A percentile compares a stretch with the other conserved stretches of the same genome.
Conservation (phyloP, 768 basidiomycete species). For the Rhodotorula taiwanensis region DNA sequence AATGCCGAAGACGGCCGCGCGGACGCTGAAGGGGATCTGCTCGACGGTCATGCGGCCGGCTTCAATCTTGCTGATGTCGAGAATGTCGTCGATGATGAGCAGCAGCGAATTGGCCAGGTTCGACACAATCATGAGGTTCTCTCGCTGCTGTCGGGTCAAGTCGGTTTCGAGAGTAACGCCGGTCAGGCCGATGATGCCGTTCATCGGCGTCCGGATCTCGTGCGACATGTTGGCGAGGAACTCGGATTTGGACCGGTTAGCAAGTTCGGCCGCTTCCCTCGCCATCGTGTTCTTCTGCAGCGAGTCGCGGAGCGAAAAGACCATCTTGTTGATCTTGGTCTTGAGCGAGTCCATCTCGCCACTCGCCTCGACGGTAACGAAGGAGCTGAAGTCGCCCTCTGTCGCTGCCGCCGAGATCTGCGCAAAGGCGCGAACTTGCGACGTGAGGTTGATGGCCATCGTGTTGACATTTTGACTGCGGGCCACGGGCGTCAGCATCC, state of each 20-base stretch:
- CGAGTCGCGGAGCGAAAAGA: slow-evolving; percentile 88
- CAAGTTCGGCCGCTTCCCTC: slow-evolving; percentile 90
- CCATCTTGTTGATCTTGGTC: slow-evolving; percentile 98
- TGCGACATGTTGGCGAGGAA: slow-evolving; percentile 99
- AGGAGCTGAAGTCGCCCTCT: slow-evolving; percentile 96
- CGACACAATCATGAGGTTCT: slow-evolving; percentile 91
- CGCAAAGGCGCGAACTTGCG: slow-evolving; percentile 96
- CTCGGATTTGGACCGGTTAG: slow-evolving; percentile 95
- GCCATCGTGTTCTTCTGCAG: slow-evolving; percentile 99
- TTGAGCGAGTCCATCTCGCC: slow-evolving; percentile 99
- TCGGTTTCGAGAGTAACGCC: slow-evolving; percentile 95
- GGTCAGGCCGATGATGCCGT: slow-evolving; percentile 99
- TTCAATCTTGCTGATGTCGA: slow-evolving; percentile 99
- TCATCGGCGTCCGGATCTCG: slow-evolving; percentile 93
- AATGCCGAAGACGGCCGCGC: slow-evolving; percentile 95
- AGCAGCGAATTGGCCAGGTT: slow-evolving; percentile 85
- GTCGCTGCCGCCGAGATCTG: slow-evolving; percentile 98
- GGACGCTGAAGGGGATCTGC: slow-evolving; percentile 92
- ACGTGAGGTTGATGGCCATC: slow-evolving; percentile 62
- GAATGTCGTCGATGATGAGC: slow-evolving; percentile 96
- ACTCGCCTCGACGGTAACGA: slow-evolving; percentile 96
- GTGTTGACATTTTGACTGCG: slow-evolving; percentile 72
- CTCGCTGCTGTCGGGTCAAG: slow-evolving; percentile 84
- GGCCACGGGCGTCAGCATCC: not conserved
- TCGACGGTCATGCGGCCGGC: slow-evolving; percentile 99